phyloP scores from a whole-genome alignment of 108 stramenopile genomes.

The Nitzschia palea region DNA sequence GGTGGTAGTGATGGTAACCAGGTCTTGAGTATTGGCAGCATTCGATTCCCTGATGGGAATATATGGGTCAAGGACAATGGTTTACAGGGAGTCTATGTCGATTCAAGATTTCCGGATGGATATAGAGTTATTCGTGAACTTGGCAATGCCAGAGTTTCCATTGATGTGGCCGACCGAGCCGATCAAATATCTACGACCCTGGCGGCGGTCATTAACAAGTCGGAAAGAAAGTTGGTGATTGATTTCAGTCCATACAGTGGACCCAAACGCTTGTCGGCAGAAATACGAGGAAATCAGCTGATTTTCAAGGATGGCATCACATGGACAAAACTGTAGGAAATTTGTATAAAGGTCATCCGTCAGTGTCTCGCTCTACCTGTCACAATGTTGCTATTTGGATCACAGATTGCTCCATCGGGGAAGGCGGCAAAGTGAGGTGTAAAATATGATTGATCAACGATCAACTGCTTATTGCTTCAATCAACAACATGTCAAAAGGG shows the following conservation, averaged over 20 bases:
- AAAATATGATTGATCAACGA: too few species aligned
- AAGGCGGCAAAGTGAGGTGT: too few species aligned
- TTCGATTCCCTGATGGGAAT: neutral
- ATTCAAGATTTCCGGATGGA: neutral
- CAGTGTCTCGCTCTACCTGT: too few species aligned
- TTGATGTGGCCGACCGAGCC: neutral
- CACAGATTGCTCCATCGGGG: too few species aligned
- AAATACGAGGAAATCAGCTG: neutral
- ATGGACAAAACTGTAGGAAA: constrained; percentile 4
- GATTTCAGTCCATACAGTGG: neutral
- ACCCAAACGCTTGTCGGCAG: neutral
- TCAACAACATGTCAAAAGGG: too few species aligned
- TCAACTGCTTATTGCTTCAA: too few species aligned
- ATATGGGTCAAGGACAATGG: neutral
- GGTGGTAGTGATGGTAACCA: too few species aligned
- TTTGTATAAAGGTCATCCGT: too few species aligned
- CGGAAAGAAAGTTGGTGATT: neutral
- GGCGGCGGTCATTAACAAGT: neutral
- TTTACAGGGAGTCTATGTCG: neutral
- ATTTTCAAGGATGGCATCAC: neutral
- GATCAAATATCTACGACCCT: neutral
- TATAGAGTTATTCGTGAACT: neutral
- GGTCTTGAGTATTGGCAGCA: neutral
- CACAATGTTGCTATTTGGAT: too few species aligned
- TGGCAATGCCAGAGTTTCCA: neutral